A percentile compares a stretch with the other conserved stretches of the same genome.
These are phyloP conservation scores for Lentinula detonsa DNA, from an alignment of 768 basidiomycete genomes.

Conservation along the genomic window DNA sequence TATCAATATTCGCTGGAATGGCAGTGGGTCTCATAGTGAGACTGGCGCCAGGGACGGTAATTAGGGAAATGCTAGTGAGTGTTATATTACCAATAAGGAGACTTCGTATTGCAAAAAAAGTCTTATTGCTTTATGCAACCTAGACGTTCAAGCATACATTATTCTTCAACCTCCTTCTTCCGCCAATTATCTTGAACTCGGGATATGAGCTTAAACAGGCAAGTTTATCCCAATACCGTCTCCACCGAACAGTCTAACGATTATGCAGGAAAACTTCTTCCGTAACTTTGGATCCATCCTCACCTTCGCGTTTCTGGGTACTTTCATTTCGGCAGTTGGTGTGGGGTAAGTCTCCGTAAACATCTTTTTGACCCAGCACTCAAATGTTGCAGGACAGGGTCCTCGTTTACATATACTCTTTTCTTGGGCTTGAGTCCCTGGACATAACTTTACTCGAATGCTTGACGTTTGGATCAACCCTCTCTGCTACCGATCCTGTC, in stretches of 20 bases:
- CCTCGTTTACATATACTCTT: conserved; percentile 91
- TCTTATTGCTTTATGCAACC: not conserved
- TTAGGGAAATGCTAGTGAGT: conserved; percentile 95
- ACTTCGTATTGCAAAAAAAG: not conserved
- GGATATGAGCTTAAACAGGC: conserved; percentile 98
- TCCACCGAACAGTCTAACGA: conserved; percentile 2
- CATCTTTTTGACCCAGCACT: conserved; percentile 16
- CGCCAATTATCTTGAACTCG: conserved; percentile 96
- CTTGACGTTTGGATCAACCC: conserved; percentile 91
- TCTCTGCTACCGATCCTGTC: conserved; percentile 96
- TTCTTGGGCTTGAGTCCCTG: conserved; percentile 86
- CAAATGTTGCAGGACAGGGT: conserved; percentile 61
- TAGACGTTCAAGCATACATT: conserved; percentile 95
- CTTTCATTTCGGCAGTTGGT: conserved; percentile 93
- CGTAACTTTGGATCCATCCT: conserved; percentile 96
- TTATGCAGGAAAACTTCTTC: conserved; percentile 89
- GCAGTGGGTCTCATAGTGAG: conserved; percentile 88
- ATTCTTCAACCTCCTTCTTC: conserved; percentile 97
- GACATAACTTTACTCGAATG: conserved; percentile 87
- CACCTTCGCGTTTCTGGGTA: conserved; percentile 89
- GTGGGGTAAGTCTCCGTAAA: conserved; percentile 66
- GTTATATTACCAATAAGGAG: not conserved
- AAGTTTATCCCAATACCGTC: conserved; percentile 13
- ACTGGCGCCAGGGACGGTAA: conserved; percentile 88
- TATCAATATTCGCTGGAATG: conserved; percentile 96